phyloP scores from a whole-genome alignment of 1,284 basidiomycete species.

The Marasmius sp. region DNA sequence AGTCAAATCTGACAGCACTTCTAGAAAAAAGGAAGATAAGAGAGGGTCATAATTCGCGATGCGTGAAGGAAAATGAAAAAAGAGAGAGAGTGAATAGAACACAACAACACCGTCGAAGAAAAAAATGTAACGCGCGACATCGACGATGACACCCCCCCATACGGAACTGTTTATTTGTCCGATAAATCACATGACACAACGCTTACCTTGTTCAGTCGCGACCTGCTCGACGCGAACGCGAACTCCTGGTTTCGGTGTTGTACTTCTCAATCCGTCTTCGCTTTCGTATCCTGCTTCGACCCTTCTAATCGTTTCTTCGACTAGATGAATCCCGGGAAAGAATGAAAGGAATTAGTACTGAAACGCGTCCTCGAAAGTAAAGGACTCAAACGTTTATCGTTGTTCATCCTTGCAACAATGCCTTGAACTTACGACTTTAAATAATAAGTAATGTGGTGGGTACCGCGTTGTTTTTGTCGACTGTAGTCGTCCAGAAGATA shows the following conservation, averaged over 20 bases:
- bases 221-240: not conserved
- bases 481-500: not conserved
- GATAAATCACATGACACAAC: not conserved
- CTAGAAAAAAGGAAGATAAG: slow-evolving; percentile 7
- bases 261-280: not conserved
- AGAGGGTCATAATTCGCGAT: slow-evolving; percentile 5
- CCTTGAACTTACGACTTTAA: not conserved
- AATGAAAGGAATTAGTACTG: not conserved
- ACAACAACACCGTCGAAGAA: not conserved
- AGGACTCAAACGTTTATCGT: not conserved
- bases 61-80: not conserved
- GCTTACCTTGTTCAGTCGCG: not conserved
- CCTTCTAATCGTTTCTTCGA: not conserved
- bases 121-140: not conserved
- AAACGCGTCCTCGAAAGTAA: not conserved
- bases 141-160: too few species aligned
- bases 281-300: not conserved
- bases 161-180: not conserved
- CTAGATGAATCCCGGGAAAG: not conserved
- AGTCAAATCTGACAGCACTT: not conserved
- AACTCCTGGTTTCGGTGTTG: not conserved
- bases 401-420: not conserved
- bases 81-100: not conserved
- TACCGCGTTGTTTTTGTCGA: not conserved
- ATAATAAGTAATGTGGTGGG: not conserved